Percentiles rank a stretch among this genome's conserved stretches.
Conservation (phyloP, 2,329 filamentous ascomycete species). For the Sporothrix protearum region DNA sequence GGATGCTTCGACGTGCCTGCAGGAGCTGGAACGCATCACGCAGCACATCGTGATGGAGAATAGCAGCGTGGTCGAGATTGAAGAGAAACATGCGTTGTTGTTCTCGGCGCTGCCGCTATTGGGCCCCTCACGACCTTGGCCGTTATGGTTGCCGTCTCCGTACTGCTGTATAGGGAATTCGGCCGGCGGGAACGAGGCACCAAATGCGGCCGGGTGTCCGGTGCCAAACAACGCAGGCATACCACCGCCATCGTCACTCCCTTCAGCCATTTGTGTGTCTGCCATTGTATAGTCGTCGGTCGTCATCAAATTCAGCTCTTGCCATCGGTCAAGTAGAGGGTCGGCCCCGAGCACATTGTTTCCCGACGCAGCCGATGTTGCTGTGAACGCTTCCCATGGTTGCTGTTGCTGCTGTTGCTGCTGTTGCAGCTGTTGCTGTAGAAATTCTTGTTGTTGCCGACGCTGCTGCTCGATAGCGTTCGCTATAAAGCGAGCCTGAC, state of each 20-base stretch:
- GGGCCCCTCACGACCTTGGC: not conserved
- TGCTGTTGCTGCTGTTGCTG: constrained; percentile 19
- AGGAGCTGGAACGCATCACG: constrained; percentile 35
- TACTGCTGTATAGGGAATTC: not conserved
- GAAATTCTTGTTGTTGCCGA: not conserved
- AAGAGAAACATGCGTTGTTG: not conserved
- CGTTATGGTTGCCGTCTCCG: not conserved
- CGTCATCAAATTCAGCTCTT: constrained; percentile 29
- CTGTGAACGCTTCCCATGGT: constrained; percentile 11
- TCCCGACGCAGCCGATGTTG: constrained; percentile 5
- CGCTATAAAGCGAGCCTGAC: not conserved
- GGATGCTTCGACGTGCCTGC: constrained; percentile 28
- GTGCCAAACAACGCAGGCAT: not conserved
- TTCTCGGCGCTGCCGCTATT: not conserved
- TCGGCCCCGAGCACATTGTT: constrained; percentile 15
- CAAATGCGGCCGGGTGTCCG: not conserved
- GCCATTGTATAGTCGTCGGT: constrained; percentile 23
- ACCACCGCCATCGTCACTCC: not conserved
- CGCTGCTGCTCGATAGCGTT: not conserved
- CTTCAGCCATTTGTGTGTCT: not conserved
- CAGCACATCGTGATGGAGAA: constrained; percentile 31
- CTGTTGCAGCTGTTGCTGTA: constrained; percentile 1
- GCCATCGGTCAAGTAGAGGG: constrained; percentile 29
- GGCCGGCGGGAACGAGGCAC: not conserved
- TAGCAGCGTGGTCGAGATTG: not conserved